Evolutionary conservation across 257 asterid genomes (phyloP).

Genomic region (Solanum lycopersicoides): DNA sequence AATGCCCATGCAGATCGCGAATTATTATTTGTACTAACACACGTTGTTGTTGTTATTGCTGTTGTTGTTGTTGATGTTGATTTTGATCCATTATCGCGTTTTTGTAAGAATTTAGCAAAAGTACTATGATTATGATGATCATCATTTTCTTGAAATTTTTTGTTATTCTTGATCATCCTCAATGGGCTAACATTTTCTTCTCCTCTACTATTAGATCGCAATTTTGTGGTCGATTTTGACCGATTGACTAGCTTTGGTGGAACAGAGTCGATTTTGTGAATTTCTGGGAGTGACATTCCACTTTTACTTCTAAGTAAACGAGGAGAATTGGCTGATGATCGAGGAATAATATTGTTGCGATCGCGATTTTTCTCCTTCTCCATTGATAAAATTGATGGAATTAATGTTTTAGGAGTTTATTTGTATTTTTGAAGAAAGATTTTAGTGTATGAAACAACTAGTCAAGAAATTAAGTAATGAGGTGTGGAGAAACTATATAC

Average conservation of each 20-base stretch:
- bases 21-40: constrained; percentile 16
- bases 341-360: not conserved
- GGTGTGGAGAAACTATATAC: not conserved
- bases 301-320: constrained; percentile 12
- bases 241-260: not conserved
- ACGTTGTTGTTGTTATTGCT: not conserved
- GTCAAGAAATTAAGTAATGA: not conserved
- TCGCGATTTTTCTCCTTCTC: constrained; percentile 2
- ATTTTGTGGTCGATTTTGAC: not conserved
- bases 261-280: not conserved
- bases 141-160: constrained; percentile 16
- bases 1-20: constrained; percentile 90
- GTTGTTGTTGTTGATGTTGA: not conserved
- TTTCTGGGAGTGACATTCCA: not conserved
- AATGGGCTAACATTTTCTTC: not conserved
- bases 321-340: not conserved
- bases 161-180: not conserved
- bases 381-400: not conserved
- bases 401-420: not conserved
- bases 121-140: constrained; percentile 1
- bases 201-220: not conserved
- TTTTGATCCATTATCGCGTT: constrained; percentile 25
- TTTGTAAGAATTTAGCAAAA: constrained; percentile 18
- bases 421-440: not conserved
- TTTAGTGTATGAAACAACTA: not conserved